phyloP scores from a whole-genome alignment of 208 protist species.

The Trypanosoma platydactyli region DNA sequence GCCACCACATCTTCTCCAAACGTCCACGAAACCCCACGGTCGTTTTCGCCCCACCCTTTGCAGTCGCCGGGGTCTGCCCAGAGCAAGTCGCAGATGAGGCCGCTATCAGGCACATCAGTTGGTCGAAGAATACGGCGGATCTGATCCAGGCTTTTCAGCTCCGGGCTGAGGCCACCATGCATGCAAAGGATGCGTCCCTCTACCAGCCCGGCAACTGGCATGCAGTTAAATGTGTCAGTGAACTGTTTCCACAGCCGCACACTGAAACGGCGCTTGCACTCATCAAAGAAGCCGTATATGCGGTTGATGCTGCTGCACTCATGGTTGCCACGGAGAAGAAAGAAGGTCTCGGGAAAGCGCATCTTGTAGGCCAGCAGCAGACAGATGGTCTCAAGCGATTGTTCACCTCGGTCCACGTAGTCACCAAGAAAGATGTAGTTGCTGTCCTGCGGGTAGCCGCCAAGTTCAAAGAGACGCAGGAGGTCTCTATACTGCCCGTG shows the following conservation, averaged over 20 bases:
- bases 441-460: constrained; percentile 97
- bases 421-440: constrained; percentile 99
- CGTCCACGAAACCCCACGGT: constrained; percentile 83
- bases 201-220: constrained; percentile 98
- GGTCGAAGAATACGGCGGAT: constrained; percentile 96
- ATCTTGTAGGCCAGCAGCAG: constrained; percentile 94
- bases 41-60: constrained; percentile 93
- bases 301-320: constrained; percentile 98
- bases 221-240: constrained; percentile 99
- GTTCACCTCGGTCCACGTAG: constrained; percentile 97
- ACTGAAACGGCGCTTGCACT: constrained; percentile 95
- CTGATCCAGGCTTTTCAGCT: constrained; percentile 93
- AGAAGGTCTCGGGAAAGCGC: constrained; percentile 97
- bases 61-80: constrained; percentile 98
- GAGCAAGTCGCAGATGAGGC: constrained; percentile 97
- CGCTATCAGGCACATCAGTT: constrained; percentile 97
- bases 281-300: constrained; percentile 99
- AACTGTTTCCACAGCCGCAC: constrained; percentile 99
- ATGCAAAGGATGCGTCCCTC: constrained; percentile 99
- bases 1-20: constrained; percentile 98
- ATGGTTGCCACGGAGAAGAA: constrained; percentile 98
- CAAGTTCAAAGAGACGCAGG: constrained; percentile 98
- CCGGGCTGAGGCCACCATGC: constrained; percentile 98
- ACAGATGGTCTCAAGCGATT: constrained; percentile 91
- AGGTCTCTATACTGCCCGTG: constrained; percentile 99